Conservation (phyloP, 1,139 yeast species). For the Scheffersomyces quercinus region DNA sequence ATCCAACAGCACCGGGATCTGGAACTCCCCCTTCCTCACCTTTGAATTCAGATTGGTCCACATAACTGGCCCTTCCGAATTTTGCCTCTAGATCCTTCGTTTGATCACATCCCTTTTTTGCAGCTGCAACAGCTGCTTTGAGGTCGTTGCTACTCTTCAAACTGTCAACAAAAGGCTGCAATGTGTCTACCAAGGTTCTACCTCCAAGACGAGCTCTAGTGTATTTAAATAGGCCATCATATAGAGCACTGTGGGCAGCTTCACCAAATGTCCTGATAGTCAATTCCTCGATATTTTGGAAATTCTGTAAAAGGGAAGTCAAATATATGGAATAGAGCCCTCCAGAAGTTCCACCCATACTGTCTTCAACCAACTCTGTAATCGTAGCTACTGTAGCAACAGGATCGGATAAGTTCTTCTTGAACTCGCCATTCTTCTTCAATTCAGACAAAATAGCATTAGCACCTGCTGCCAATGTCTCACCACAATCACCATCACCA, state of each 20-base stretch:
- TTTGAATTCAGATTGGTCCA: slow-evolving; percentile 56
- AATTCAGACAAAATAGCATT: slow-evolving; percentile 52
- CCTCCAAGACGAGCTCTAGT: slow-evolving; percentile 92
- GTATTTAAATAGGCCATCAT: slow-evolving; percentile 67
- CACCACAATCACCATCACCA: slow-evolving; percentile 98
- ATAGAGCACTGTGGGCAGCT: slow-evolving; percentile 49
- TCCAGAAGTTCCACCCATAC: slow-evolving; percentile 97
- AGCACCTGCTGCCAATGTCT: slow-evolving; percentile 82
- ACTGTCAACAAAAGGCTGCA: slow-evolving; percentile 79
- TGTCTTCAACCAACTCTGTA: slow-evolving; percentile 73
- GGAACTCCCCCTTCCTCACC: slow-evolving; percentile 64
- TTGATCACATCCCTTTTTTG: slow-evolving; percentile 70
- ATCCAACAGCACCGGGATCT: slow-evolving; percentile 92
- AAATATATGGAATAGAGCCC: slow-evolving; percentile 86
- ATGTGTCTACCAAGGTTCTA: slow-evolving; percentile 82
- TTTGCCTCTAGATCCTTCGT: slow-evolving; percentile 78
- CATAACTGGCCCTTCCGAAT: slow-evolving; percentile 93
- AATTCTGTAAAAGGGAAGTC: slow-evolving; percentile 54
- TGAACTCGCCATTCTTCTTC: slow-evolving; percentile 12
- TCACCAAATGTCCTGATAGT: slow-evolving; percentile 20
- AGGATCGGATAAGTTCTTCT: slow-evolving; percentile 52
- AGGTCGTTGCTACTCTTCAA: slow-evolving; percentile 53
- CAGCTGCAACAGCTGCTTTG: slow-evolving; percentile 63
- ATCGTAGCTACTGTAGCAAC: slow-evolving; percentile 48
- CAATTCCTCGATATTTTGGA: slow-evolving; percentile 23